Base-by-base conservation (phyloP, 441 rosid species). In the Aleurites moluccanus region DNA sequence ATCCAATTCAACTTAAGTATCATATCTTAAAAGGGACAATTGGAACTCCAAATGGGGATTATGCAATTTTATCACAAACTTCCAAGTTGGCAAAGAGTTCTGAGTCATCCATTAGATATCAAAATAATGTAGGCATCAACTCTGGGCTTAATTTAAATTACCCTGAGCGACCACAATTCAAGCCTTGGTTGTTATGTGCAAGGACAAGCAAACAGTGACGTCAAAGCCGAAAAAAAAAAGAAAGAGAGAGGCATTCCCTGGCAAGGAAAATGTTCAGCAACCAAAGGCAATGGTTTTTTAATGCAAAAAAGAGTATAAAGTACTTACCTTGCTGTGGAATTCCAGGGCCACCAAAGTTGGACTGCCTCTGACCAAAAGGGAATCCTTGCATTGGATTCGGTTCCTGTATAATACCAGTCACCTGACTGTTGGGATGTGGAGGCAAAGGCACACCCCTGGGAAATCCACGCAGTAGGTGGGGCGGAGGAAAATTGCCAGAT, bases 361-460 rank as follows among this genome's bases (percentile, higher is more conserved):
- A 90, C 73, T 85, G 96, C 84, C 71, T 78, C 64, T 84, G 94
- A 81, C 91, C 84, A 64, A 85, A 87, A 44, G 92, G 88, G 61
- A 87, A 79, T 70, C 96, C 92, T 70, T 87, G 98, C 83, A 88
- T 81, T 10, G 85, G 83, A 80, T 82, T 87, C 38, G 83, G 62
- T 77, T 89, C 98, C 42, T 82, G 90, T 60, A 85, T 72, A 81
- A 86, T 85, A 73, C 91, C 86, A n/a, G 91, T 63, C 62, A 79
- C 62, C 72, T 89, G 97, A 74, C 84, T 84, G 87, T 77, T 89
- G 27, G 84, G 85, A 79, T 80, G 90, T 63, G 84, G 89, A 64
- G 84, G 76, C 52, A 70, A 70, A 33, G 79, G 84, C 40, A 81
- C 81, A 74, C 84, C 88, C 45, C 92, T 80, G 5, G 91, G 81